Base-by-base conservation (phyloP, 495 filamentous ascomycete genomes). In the Xylaria palmicola region DNA sequence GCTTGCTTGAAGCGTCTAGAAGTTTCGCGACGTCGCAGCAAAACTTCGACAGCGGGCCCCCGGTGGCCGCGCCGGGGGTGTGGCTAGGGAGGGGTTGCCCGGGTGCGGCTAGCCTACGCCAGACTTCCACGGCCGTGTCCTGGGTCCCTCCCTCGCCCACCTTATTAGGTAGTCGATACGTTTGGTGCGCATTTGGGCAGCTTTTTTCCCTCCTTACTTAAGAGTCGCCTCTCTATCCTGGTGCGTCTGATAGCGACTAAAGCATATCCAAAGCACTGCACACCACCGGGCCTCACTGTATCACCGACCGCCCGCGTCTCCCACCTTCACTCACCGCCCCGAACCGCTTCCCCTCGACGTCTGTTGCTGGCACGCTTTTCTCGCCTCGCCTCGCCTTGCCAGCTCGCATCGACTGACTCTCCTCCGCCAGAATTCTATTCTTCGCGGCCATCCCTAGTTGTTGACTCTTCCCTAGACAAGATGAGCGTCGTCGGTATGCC, bases 401-500 rank as follows among this genome's bases (percentile, higher is more conserved):
- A 52, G 12, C 29, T 39, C 49, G 19, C 26, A 24, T 37, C n/a
- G 19, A 60, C 29, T 29, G 26, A 41, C 41, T 29, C 49, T 22
- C 37, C 5, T 7, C 39, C 19, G 37, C n/a, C n/a, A 45, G 10
- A 40, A 39, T 51, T 41, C 19, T 17, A 26, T 34, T 1, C 22
- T 32, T 15, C 48, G 15, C 36, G 24, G 13, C 39, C n/a, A 52
- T 29, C 48, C 7, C 47, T 39, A 19, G 53, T 56, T 43, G 13
- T 32, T 27, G 12, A 54, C 57, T 0, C 26, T 36, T 61, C 27
- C 34, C 27, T 39, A 64, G 70, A 60, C 75, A 82, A 70, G 64
- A 82, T 82, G 79, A 76, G 72, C 68, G 79, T 73, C 66, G 70
- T 73, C 30, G 70, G 70, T 73, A 73, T 17, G 68, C 66, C 6